Conservation (phyloP, 768 basidiomycete genomes). For the Amanita inopinata region DNA sequence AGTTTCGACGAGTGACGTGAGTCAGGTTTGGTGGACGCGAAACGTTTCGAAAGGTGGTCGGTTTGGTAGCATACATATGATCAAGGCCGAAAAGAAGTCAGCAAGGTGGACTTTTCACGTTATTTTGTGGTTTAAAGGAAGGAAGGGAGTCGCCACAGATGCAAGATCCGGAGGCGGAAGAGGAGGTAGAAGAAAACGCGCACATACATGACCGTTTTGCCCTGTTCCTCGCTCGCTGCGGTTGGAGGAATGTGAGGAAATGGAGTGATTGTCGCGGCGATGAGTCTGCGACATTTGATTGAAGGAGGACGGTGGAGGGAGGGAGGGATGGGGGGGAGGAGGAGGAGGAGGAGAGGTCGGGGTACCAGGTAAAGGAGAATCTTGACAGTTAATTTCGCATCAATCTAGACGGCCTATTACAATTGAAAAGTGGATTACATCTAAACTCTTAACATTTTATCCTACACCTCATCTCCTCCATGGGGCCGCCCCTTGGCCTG, state of each 20-base stretch:
- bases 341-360: background rate
- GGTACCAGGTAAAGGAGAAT: background rate
- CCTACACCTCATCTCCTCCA: slow-evolving; percentile 8
- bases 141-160: too few species aligned
- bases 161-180: slow-evolving; percentile 1
- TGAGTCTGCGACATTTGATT: slow-evolving; percentile 8
- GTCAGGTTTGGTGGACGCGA: slow-evolving; percentile 15
- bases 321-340: background rate
- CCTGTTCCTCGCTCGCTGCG: slow-evolving; percentile 8
- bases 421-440: too few species aligned
- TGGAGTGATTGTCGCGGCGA: slow-evolving; percentile 8
- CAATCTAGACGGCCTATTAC: too few species aligned
- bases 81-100: too few species aligned
- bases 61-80: too few species aligned
- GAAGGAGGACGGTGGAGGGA: background rate
- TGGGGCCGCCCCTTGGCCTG: slow-evolving; percentile 38
- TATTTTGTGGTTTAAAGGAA: too few species aligned
- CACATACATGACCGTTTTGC: slow-evolving; percentile 7
- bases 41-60: slow-evolving; percentile 17
- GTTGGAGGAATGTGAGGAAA: slow-evolving; percentile 1
- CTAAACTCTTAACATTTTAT: background rate
- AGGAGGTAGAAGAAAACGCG: too few species aligned
- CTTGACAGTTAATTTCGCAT: too few species aligned
- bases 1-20: slow-evolving; percentile 6
- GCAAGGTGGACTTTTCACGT: too few species aligned